Evolutionary conservation across 306 rosid genomes (phyloP), one percentile per base, ranked within the genome.

Genomic region (Quercus bicolor): DNA sequence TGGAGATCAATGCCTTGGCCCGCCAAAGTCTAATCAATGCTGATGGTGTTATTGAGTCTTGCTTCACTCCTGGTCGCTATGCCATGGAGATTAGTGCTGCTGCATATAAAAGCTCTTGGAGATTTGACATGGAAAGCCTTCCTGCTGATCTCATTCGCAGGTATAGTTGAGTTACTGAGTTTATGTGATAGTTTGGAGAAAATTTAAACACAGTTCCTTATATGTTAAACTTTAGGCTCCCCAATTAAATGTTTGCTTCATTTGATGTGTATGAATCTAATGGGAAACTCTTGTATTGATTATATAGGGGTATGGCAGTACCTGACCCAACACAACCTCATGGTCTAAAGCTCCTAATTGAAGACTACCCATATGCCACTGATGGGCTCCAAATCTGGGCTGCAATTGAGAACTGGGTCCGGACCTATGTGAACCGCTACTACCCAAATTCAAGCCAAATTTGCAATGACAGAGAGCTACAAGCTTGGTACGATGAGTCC

Each of bases 51-150:
- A 83, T 95, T 52, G 99, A 93, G 73, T 57, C 88, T 51, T 88
- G 92, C 88, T 95, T 95, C 91, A 90, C 99, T 71, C 94, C 99
- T 23, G 99, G 99, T 16, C 96, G 91, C n/a, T 93, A 90, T 5
- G 51, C 82, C 64, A 90, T 95, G 99, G 96, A 92, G 81, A 69
- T 95, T 19, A 95, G 98, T 56, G 90, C 97, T 43, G 83, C 92
- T 9, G 97, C 93, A 18, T 95, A 95, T 85, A 90, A 90, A 76
- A 72, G 33, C 77, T 73, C 52, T 26, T 95, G 99, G 99, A 98
- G 98, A 61, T 91, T 95, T 45, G 99, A 95, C 84, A 57, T 26
- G 81, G 96, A 95, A 69, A 80, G 84, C 78, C 94, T 95, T 75
- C 99, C 99, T 5, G 94, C 88, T 0, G 97, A 95, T 86, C 97